A percentile compares a stretch with the other conserved stretches of the same genome.
Evolutionary conservation across 1,284 basidiomycete species (phyloP).

Genomic region (Vanrija sp.): DNA sequence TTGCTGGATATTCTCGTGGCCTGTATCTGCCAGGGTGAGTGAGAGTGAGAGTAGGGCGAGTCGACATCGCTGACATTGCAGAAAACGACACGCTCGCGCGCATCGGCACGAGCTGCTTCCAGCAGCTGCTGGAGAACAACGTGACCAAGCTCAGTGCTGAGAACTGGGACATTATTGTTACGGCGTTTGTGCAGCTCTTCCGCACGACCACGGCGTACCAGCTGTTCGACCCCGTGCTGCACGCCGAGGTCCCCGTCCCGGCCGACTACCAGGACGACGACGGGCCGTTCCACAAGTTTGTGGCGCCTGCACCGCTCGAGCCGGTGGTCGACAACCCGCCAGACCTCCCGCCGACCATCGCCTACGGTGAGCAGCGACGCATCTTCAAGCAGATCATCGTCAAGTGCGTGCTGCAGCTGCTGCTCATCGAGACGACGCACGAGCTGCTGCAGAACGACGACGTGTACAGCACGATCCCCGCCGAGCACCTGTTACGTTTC

Average conservation of each 20-base stretch:
- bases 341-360: constrained; percentile 28
- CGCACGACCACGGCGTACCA: constrained; percentile 96
- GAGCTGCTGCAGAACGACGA: constrained; percentile 88
- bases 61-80: constrained; percentile 42
- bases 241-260: constrained; percentile 68
- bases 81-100: constrained; percentile 97
- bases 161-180: constrained; percentile 88
- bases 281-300: constrained; percentile 47
- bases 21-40: constrained; percentile 95
- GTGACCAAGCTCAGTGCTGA: constrained; percentile 77
- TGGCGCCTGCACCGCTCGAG: constrained; percentile 45
- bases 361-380: constrained; percentile 65
- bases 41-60: no score
- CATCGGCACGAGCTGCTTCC: constrained; percentile 96
- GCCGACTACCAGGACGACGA: constrained; percentile 54
- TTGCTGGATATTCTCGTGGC: constrained; percentile 89
- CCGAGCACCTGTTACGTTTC: constrained; percentile 83
- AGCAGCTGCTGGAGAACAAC: constrained; percentile 92
- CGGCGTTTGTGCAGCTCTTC: constrained; percentile 93
- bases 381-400: constrained; percentile 99
- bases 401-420: constrained; percentile 95
- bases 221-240: constrained; percentile 84
- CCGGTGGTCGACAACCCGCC: constrained; percentile 27
- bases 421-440: constrained; percentile 96
- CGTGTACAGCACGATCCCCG: constrained; percentile 91